These are phyloP conservation scores for Dendrobium nobile DNA, from an alignment of 106 monocot species.

Conservation along the genomic window DNA sequence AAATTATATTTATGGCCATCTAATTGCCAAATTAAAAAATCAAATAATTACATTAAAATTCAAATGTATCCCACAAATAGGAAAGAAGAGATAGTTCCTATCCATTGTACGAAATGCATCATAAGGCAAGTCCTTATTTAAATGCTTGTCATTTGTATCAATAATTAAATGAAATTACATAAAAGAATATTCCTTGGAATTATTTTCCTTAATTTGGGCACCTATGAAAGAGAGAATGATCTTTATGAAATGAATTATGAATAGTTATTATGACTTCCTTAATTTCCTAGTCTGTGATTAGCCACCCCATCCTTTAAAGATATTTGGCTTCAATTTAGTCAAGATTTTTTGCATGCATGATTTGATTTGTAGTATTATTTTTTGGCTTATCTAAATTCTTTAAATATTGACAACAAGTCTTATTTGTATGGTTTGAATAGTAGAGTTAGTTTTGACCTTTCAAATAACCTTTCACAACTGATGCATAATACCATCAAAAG, in stretches of 20 bases:
- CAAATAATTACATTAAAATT: neutral
- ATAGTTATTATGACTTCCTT: neutral
- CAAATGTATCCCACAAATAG: neutral
- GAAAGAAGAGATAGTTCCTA: neutral
- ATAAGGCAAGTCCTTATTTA: neutral
- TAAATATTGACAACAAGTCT: neutral
- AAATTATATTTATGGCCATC: neutral
- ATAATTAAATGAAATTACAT: neutral
- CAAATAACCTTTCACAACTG: neutral
- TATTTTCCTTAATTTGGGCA: neutral
- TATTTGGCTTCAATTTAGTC: neutral
- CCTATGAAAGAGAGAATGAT: neutral
- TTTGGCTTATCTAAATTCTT: neutral
- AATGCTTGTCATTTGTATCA: neutral
- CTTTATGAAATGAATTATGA: neutral
- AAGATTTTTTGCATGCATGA: neutral
- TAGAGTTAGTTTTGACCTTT: neutral
- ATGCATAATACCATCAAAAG: neutral
- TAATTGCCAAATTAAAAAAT: neutral
- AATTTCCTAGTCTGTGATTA: neutral
- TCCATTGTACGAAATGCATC: neutral
- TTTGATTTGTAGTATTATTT: neutral
- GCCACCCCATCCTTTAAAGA: no score
- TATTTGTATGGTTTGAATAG: neutral
- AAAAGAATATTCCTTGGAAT: neutral